Conservation (phyloP, 768 basidiomycete genomes). For the Mrakia frigida region DNA sequence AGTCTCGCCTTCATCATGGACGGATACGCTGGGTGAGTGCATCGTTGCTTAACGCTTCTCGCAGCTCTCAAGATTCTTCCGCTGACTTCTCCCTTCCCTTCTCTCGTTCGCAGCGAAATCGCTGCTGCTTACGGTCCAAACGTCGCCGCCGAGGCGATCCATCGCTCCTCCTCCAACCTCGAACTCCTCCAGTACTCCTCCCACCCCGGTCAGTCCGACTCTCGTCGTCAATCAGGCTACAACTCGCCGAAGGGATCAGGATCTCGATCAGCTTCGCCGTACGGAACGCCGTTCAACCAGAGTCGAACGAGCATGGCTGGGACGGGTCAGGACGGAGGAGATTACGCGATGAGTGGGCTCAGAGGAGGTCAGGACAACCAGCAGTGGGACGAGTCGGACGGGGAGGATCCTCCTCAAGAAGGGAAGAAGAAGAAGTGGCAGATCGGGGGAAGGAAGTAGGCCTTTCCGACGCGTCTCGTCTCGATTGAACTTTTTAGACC, state of each 20-base stretch:
- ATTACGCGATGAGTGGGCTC: conserved; percentile 6
- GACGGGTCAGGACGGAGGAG: background rate
- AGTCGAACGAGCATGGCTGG: conserved; percentile 12
- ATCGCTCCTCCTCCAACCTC: conserved; percentile 56
- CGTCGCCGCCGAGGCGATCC: conserved; percentile 57
- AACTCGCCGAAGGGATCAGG: conserved; percentile 9
- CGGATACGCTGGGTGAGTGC: conserved; percentile 68
- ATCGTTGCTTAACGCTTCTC: too few relatives aligned
- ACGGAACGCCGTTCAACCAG: conserved; percentile 1
- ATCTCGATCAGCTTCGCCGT: conserved; percentile 9
- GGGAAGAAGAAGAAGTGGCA: conserved; percentile 10
- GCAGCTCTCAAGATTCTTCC: too few relatives aligned
- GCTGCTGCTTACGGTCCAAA: conserved; percentile 67
- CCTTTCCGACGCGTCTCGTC: background rate
- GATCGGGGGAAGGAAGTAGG: background rate
- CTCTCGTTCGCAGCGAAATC: conserved; percentile 53
- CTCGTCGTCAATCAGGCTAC: conserved; percentile 5
- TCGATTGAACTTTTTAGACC: too few relatives aligned
- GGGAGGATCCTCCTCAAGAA: background rate
- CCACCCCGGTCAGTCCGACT: background rate
- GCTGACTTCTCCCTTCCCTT: background rate
- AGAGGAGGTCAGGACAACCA: background rate
- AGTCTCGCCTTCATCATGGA: conserved; percentile 82
- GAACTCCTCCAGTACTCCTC: conserved; percentile 39
- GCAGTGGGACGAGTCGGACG: conserved; percentile 14